Percentiles rank a stretch among this genome's conserved stretches.
Conservation (phyloP, 768 basidiomycete genomes). For the Auriculariales sp. region DNA sequence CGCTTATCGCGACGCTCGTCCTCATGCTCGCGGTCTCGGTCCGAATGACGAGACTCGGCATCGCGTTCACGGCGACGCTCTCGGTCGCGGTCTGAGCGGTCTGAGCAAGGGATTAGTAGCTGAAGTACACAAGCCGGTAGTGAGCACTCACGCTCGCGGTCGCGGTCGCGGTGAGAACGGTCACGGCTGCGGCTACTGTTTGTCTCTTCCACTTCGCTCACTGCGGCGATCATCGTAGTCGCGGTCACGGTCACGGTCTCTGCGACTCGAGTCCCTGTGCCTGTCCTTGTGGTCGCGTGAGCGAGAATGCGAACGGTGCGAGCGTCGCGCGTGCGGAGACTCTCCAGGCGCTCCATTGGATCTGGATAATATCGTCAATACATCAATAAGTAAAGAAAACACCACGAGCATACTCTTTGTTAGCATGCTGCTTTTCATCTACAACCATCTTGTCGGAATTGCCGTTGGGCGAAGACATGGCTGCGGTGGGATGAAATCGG, state of each 20-base stretch:
- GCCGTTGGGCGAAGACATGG: conserved; percentile 34
- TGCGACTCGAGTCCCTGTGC: conserved; percentile 25
- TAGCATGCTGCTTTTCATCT: conserved; percentile 22
- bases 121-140: conserved; percentile 2
- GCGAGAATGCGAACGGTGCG: conserved; percentile 57
- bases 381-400: conserved; percentile 4
- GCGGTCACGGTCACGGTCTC: conserved; percentile 21
- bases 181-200: conserved; percentile 20
- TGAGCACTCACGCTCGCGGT: conserved; percentile 5
- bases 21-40: conserved; percentile 28
- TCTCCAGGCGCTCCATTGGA: conserved; percentile 67
- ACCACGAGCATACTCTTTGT: conserved; percentile 49
- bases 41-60: conserved; percentile 28
- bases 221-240: conserved; percentile 20
- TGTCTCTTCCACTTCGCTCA: conserved; percentile 12
- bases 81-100: conserved; percentile 23
- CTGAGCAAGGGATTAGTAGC: conserved; percentile 7
- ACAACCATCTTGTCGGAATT: conserved; percentile 39
- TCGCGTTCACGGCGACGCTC: conserved; percentile 26
- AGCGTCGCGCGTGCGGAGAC: conserved; percentile 56
- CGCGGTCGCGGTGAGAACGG: conserved; percentile 21
- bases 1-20: conserved; percentile 41
- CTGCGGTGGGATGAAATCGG: neutral
- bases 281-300: conserved; percentile 44
- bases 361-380: conserved; percentile 17